Conservation (phyloP, 345 rosid species). For the Litchi chinensis region DNA sequence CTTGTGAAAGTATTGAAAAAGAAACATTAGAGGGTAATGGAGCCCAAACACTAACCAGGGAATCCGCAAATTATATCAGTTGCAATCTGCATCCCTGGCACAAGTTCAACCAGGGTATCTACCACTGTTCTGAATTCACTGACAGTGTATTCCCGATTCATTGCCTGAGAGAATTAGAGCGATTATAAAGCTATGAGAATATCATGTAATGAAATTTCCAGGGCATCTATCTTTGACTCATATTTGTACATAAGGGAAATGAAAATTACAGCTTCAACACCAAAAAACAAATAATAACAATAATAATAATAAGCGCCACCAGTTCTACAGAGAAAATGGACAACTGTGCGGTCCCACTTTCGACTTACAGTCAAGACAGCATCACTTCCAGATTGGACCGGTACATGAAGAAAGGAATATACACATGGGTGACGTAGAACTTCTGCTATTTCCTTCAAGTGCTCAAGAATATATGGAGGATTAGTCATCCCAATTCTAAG, state of each 20-base stretch:
- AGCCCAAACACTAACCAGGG: conserved; percentile 63
- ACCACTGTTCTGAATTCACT: conserved; percentile 83
- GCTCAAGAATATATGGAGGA: conserved; percentile 95
- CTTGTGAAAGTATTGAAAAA: neutral
- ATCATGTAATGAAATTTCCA: conserved; percentile 1
- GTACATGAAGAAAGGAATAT: conserved; percentile 93
- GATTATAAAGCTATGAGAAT: conserved; percentile 15
- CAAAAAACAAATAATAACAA: neutral
- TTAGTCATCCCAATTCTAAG: conserved; percentile 98
- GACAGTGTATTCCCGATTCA: conserved; percentile 90
- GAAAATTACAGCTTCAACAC: neutral
- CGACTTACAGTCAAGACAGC: conserved; percentile 69
- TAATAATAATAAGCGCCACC: neutral
- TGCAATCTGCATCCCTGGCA: conserved; percentile 97
- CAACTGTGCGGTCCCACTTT: neutral
- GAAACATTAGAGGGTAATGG: neutral
- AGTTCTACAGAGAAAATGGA: neutral
- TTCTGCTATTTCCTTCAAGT: conserved; percentile 84
- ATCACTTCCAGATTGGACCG: conserved; percentile 94
- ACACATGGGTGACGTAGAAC: conserved; percentile 89
- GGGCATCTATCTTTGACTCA: neutral
- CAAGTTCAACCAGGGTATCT: conserved; percentile 86
- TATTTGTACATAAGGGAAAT: neutral
- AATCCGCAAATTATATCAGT: conserved; percentile 96
- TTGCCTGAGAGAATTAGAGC: conserved; percentile 55